Percentiles rank a stretch among this genome's conserved stretches.
These are phyloP conservation scores for Pythium folliculosum DNA, from an alignment of 352 stramenopile genomes.

Conservation along the genomic window DNA sequence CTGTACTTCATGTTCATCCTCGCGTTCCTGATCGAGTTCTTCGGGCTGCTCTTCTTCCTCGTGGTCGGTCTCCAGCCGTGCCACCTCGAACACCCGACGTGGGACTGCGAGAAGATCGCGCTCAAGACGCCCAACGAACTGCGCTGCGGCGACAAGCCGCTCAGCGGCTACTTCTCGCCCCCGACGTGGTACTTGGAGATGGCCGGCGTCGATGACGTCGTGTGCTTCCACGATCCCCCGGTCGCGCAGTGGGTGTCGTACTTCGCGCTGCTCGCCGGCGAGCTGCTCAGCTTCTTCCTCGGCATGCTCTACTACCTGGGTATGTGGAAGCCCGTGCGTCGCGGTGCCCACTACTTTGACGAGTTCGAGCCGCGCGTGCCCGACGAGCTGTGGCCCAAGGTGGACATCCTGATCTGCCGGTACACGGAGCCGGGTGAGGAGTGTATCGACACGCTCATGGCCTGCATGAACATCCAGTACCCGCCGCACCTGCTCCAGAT, in stretches of 20 bases:
- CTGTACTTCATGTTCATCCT: slow-evolving; percentile 83
- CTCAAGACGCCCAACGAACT: slow-evolving; percentile 65
- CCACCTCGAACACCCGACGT: slow-evolving; percentile 45
- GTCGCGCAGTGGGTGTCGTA: slow-evolving; percentile 83
- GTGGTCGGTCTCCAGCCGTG: slow-evolving; percentile 78
- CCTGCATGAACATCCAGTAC: slow-evolving; percentile 89
- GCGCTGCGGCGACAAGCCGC: slow-evolving; percentile 41
- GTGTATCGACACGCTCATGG: slow-evolving; percentile 83
- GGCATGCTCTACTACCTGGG: slow-evolving; percentile 84
- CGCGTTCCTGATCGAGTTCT: slow-evolving; percentile 65
- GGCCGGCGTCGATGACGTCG: slow-evolving; percentile 71
- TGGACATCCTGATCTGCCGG: slow-evolving; percentile 81
- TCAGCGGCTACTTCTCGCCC: slow-evolving; percentile 69
- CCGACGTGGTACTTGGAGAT: slow-evolving; percentile 78
- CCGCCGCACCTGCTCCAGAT: slow-evolving; percentile 84
- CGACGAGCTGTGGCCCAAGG: slow-evolving; percentile 77
- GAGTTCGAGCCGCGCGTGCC: slow-evolving; percentile 84
- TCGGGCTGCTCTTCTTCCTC: slow-evolving; percentile 80
- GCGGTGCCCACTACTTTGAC: slow-evolving; percentile 86
- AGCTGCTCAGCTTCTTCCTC: slow-evolving; percentile 71
- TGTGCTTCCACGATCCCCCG: slow-evolving; percentile 75
- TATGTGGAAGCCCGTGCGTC: slow-evolving; percentile 89
- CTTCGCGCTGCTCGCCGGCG: slow-evolving; percentile 67
- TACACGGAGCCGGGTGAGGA: slow-evolving; percentile 86
- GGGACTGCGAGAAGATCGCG: slow-evolving; percentile 62